Evolutionary conservation across 495 filamentous ascomycete species (phyloP).

Genomic region (Cercophora sp.): DNA sequence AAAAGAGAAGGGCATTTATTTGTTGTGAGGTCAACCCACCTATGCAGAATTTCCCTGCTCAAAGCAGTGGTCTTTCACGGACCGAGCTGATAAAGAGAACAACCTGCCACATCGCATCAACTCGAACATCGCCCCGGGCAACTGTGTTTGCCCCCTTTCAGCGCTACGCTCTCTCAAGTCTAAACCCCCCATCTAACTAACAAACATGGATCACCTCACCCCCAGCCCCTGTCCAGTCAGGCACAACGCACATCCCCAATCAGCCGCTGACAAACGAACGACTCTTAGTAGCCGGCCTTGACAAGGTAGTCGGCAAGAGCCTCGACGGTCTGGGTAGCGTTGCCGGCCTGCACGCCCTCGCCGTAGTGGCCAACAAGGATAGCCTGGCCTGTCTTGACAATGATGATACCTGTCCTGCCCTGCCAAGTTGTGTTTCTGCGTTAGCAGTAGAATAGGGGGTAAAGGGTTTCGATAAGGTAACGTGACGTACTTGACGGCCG

Average conservation of each 20-base stretch:
- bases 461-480: too few species aligned
- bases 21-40: constrained; percentile 9
- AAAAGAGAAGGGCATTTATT: constrained; percentile 12
- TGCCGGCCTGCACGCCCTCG: constrained; percentile 62
- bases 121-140: background rate
- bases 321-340: constrained; percentile 61
- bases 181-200: background rate
- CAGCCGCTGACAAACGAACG: too few species aligned
- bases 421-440: constrained; percentile 29
- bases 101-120: constrained; percentile 12
- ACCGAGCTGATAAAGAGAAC: constrained; percentile 10
- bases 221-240: too few species aligned
- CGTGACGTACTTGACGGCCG: constrained; percentile 74
- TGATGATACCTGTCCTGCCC: constrained; percentile 76
- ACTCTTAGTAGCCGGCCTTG: constrained; percentile 65
- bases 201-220: background rate
- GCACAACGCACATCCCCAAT: too few species aligned
- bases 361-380: constrained; percentile 83
- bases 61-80: constrained; percentile 1
- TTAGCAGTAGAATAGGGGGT: background rate
- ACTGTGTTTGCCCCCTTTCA: background rate
- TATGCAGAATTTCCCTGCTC: constrained; percentile 35
- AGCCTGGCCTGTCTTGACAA: constrained; percentile 78
- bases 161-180: constrained; percentile 1
- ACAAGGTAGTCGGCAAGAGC: constrained; percentile 72